phyloP scores from a whole-genome alignment of 768 basidiomycete genomes.

The Mycena amicta region DNA sequence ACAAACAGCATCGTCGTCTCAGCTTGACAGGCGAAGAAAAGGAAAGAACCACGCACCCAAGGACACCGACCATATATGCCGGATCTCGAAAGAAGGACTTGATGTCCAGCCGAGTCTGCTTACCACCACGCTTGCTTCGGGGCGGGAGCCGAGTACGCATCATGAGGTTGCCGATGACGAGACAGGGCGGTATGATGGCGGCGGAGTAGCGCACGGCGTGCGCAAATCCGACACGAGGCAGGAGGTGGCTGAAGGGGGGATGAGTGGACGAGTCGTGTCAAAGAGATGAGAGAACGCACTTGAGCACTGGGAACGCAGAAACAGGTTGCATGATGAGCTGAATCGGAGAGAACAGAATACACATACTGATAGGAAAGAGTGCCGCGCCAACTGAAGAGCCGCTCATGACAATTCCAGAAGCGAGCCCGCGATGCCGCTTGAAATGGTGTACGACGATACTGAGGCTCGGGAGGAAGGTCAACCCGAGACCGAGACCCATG shows the following conservation, averaged over 20 bases:
- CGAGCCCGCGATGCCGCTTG: neutral
- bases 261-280: no score
- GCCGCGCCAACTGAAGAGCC: constrained; percentile 1
- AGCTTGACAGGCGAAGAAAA: no score
- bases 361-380: constrained; percentile 6
- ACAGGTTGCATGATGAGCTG: no score
- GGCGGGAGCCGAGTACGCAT: constrained; percentile 18
- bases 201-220: constrained; percentile 8
- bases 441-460: constrained; percentile 8
- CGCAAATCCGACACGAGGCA: constrained; percentile 11
- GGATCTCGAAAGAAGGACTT: constrained; percentile 15
- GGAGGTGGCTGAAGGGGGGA: constrained; percentile 6
- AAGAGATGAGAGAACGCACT: neutral
- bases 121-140: neutral
- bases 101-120: constrained; percentile 1
- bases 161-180: constrained; percentile 11
- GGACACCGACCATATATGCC: constrained; percentile 4
- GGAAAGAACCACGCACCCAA: constrained; percentile 2
- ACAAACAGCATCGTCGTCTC: neutral
- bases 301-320: neutral
- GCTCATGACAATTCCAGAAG: constrained; percentile 3
- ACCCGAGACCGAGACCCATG: constrained; percentile 7
- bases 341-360: no score
- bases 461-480: constrained; percentile 1
- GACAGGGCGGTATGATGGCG: constrained; percentile 4